Evolutionary conservation across 805 yeast genomes (phyloP).

Genomic region (Ogataea naganishii): DNA sequence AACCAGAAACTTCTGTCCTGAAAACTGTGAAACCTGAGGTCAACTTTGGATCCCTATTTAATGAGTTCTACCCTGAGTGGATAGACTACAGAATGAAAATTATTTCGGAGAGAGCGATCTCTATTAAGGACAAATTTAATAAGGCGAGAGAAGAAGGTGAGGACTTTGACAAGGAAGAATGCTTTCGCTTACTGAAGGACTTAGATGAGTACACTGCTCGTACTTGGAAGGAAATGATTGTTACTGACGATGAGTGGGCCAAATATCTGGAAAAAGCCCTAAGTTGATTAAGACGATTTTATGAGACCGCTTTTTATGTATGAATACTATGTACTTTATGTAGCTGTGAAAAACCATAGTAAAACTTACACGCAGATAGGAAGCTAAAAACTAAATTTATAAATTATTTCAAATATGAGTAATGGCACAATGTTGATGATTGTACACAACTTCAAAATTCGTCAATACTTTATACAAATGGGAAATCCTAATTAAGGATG

Average conservation of each 20-base stretch:
- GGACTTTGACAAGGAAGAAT: slow-evolving; percentile 27
- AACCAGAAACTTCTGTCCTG: slow-evolving; percentile 30
- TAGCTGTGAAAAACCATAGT: too few relatives aligned
- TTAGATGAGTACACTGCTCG: slow-evolving; percentile 17
- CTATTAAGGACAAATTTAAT: slow-evolving; percentile 17
- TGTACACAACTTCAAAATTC: too few relatives aligned
- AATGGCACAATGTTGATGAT: too few relatives aligned
- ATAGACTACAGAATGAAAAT: slow-evolving; percentile 29
- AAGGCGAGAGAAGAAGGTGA: slow-evolving; percentile 15
- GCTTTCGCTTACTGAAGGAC: slow-evolving; percentile 23
- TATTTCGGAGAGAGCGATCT: slow-evolving; percentile 22
- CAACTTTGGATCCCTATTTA: slow-evolving; percentile 26
- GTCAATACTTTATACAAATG: too few relatives aligned
- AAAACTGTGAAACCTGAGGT: slow-evolving; percentile 32
- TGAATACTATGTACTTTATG: too few relatives aligned
- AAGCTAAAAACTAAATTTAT: too few relatives aligned
- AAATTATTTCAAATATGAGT: too few relatives aligned
- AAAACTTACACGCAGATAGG: too few relatives aligned
- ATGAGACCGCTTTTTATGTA: too few relatives aligned
- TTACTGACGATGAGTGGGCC: slow-evolving; percentile 18
- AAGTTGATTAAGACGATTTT: too few relatives aligned
- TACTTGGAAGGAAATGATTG: slow-evolving; percentile 27
- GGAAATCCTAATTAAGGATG: too few relatives aligned
- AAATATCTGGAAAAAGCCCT: too few relatives aligned
- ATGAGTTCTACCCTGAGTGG: slow-evolving; percentile 32